Evolutionary conservation across 1,139 yeast species (phyloP), one percentile per base, ranked within the genome.

Genomic region (Pichia sp.): DNA sequence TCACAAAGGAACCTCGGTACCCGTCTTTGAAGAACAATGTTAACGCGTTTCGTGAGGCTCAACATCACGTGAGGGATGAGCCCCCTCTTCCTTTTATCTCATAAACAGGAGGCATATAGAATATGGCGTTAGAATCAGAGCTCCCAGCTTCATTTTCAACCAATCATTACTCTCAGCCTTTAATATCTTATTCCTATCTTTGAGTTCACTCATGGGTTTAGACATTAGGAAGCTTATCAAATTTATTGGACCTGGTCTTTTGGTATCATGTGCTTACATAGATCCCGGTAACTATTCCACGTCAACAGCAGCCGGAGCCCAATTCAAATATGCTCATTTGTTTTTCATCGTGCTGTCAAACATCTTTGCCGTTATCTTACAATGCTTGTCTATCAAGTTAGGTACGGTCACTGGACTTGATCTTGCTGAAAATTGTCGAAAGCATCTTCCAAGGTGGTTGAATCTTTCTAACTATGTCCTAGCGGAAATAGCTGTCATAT

Each of bases 281-380:
- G 91, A 83, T 55, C 91, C 91, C 0, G 93, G 93, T 1, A 83
- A 83, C 56, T 83, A 81, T 57, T 77, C 84, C 38, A 81, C 89
- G 0, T 84, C 89, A 1, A 89, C 83, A 2, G 78, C 84, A 15
- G 80, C 88, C 1, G 91, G 91, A 8, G 83, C 89, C 26, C 74
- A 76, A 52, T 82, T 79, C 54, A 72, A 76, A 43, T 82, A 81
- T 58, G 74, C 75, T 52, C 66, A 81, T 31, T 60, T 83, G 46
- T 78, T 80, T 52, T 68, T 83, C 14, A 72, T 82, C 5, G 66
- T 81, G 46, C 59, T 82, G 50, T 74, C 88, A 9, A 83, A 82
- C 50, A 52, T 81, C 18, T 75, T 80, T 66, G 93, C 93, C 0
- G 83, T 82, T 5, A 67, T 83, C 23, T 63, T 82, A 41, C 93